phyloP scores from a whole-genome alignment of 1,139 yeast genomes.

The Geotrichum cucujoidarum region DNA sequence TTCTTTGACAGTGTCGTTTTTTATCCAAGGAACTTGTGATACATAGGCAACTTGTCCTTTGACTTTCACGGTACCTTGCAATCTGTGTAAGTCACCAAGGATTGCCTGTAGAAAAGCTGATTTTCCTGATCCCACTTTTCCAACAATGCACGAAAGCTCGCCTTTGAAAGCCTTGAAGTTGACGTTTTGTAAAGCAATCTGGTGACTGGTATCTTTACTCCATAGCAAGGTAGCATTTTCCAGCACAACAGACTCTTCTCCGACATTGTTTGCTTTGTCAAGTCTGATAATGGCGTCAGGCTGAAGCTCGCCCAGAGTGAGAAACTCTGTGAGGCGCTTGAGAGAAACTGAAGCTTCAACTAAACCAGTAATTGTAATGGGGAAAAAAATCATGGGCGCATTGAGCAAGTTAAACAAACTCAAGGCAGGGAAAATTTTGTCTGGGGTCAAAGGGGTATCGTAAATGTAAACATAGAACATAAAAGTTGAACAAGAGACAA shows the following conservation, averaged over 20 bases:
- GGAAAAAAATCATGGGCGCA: constrained; percentile 50
- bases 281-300: constrained; percentile 38
- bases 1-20: constrained; percentile 67
- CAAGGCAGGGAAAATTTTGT: constrained; percentile 68
- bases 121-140: constrained; percentile 81
- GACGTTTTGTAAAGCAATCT: constrained; percentile 50
- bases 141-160: constrained; percentile 64
- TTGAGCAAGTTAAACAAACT: constrained; percentile 56
- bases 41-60: constrained; percentile 75
- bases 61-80: constrained; percentile 61
- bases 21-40: constrained; percentile 78
- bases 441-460: constrained; percentile 54
- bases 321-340: constrained; percentile 49
- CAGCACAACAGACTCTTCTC: constrained; percentile 41
- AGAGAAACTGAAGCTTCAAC: constrained; percentile 61
- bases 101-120: constrained; percentile 60
- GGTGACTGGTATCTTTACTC: constrained; percentile 37
- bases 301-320: constrained; percentile 50
- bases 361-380: constrained; percentile 43
- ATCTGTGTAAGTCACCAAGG: constrained; percentile 52
- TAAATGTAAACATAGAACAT: constrained; percentile 43
- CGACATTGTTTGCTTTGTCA: constrained; percentile 23
- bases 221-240: constrained; percentile 47
- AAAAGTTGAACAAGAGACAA: constrained; percentile 62
- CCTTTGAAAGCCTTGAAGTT: constrained; percentile 54